Evolutionary conservation across 441 rosid species (phyloP).

Genomic region (Adansonia gregorii): DNA sequence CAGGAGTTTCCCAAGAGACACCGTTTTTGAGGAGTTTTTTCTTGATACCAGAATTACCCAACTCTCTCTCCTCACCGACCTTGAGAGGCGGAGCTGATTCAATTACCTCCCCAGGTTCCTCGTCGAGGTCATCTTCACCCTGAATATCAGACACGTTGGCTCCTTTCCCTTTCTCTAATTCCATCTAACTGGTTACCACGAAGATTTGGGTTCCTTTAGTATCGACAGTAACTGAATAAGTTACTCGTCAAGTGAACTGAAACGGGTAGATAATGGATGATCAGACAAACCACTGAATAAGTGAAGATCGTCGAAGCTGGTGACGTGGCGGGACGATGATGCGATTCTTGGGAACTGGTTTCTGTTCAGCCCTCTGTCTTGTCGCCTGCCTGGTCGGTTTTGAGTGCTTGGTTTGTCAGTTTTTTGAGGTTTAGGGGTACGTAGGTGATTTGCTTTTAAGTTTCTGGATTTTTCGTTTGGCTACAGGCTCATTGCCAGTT

Average conservation of each 20-base stretch:
- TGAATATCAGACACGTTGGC: constrained; percentile 31
- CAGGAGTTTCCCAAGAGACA: constrained; percentile 56
- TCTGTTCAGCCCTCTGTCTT: not conserved
- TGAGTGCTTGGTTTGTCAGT: not conserved
- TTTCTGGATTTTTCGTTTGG: not conserved
- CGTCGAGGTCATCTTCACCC: constrained; percentile 52
- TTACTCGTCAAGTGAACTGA: not conserved
- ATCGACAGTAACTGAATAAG: not conserved
- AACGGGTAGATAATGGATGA: not conserved
- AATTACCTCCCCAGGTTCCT: constrained; percentile 68
- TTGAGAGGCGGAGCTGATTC: constrained; percentile 66
- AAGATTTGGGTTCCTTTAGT: not conserved
- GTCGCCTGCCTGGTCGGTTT: constrained; percentile 10
- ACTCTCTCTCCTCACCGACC: constrained; percentile 61
- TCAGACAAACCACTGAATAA: not conserved
- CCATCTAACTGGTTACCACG: constrained; percentile 28
- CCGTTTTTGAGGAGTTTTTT: constrained; percentile 66
- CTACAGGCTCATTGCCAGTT: not conserved
- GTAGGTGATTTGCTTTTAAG: not conserved
- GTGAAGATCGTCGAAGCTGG: not conserved
- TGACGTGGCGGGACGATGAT: constrained; percentile 22
- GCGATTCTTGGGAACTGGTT: not conserved
- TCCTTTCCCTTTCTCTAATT: constrained; percentile 27
- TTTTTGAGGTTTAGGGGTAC: not conserved
- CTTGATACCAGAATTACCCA: constrained; percentile 38